A percentile compares a stretch with the other conserved stretches of the same genome.
phyloP scores from a whole-genome alignment of 2,329 filamentous ascomycete species.

The Colletotrichum caudatum region DNA sequence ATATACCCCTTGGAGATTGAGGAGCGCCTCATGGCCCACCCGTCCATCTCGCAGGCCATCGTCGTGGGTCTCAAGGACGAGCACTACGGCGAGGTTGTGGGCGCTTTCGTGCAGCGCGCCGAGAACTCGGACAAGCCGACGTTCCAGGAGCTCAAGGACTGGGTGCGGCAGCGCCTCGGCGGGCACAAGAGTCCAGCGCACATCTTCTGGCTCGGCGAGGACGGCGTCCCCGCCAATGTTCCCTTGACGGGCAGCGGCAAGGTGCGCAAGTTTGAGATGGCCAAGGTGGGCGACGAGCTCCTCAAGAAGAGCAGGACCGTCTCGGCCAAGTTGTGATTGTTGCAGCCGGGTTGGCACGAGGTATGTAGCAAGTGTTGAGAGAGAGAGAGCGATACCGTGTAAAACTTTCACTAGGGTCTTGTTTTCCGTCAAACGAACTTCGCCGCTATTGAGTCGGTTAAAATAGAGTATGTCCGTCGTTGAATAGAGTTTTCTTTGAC shows the following conservation, averaged over 20 bases:
- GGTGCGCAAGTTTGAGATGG: conserved; percentile 75
- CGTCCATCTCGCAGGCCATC: conserved; percentile 71
- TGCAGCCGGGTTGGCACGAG: background rate
- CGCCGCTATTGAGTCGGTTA: background rate
- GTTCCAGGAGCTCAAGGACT: conserved; percentile 69
- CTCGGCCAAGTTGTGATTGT: conserved; percentile 58
- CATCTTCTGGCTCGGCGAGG: conserved; percentile 80
- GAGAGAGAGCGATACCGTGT: conserved; percentile 3
- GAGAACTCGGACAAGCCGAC: conserved; percentile 55
- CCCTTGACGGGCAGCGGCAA: conserved; percentile 80
- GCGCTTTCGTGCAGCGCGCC: conserved; percentile 67
- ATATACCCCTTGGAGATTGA: conserved; percentile 82
- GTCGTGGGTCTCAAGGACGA: conserved; percentile 77
- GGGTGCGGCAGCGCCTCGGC: conserved; percentile 72
- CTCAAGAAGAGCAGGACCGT: conserved; percentile 59
- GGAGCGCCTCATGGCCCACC: conserved; percentile 75
- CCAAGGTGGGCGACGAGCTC: conserved; percentile 66
- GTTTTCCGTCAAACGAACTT: background rate
- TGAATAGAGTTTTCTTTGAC: background rate
- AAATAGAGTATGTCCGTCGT: background rate
- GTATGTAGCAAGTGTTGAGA: background rate
- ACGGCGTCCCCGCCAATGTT: conserved; percentile 65
- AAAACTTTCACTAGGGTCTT: background rate
- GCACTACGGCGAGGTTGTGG: conserved; percentile 81
- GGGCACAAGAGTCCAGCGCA: conserved; percentile 77